phyloP scores from a whole-genome alignment of 2,329 filamentous ascomycete genomes.

The Fusarium graminum region DNA sequence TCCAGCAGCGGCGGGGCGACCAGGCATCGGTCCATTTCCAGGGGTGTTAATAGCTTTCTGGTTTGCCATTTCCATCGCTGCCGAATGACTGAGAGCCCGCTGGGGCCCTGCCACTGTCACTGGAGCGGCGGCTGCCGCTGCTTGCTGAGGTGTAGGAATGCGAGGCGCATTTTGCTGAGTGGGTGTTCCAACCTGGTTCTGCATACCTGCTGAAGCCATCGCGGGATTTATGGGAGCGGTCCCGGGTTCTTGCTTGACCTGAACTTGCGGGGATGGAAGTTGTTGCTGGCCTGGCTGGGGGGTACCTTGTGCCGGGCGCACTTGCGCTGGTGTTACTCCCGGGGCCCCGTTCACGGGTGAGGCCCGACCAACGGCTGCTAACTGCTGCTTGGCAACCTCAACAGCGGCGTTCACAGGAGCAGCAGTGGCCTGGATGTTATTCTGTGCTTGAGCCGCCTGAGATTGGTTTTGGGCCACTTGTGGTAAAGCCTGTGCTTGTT shows the following conservation, averaged over 20 bases:
- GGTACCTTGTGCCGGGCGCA: conserved; percentile 47
- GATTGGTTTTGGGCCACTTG: conserved; percentile 39
- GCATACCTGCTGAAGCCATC: conserved; percentile 56
- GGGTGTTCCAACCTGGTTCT: conserved; percentile 60
- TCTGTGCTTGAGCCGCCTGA: conserved; percentile 43
- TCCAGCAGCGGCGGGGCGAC: conserved; percentile 50
- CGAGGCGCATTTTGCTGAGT: conserved; percentile 64
- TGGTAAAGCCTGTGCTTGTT: conserved; percentile 32
- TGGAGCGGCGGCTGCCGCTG: conserved; percentile 56
- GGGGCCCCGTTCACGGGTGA: conserved; percentile 50
- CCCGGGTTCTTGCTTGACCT: conserved; percentile 53
- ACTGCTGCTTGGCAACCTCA: conserved; percentile 61
- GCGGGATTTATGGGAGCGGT: conserved; percentile 64
- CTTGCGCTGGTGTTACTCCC: conserved; percentile 45
- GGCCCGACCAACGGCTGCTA: conserved; percentile 49
- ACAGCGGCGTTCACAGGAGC: conserved; percentile 60
- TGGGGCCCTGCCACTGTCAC: conserved; percentile 56
- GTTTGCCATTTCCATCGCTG: conserved; percentile 64
- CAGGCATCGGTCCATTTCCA: conserved; percentile 49
- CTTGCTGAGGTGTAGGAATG: conserved; percentile 66
- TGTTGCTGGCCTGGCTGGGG: conserved; percentile 45
- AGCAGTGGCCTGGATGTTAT: conserved; percentile 49
- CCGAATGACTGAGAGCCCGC: conserved; percentile 63
- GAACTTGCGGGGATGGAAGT: conserved; percentile 38
- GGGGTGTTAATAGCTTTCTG: conserved; percentile 56